Conservation (phyloP, 257 asterid species). For the Ligustrum vulgare region DNA sequence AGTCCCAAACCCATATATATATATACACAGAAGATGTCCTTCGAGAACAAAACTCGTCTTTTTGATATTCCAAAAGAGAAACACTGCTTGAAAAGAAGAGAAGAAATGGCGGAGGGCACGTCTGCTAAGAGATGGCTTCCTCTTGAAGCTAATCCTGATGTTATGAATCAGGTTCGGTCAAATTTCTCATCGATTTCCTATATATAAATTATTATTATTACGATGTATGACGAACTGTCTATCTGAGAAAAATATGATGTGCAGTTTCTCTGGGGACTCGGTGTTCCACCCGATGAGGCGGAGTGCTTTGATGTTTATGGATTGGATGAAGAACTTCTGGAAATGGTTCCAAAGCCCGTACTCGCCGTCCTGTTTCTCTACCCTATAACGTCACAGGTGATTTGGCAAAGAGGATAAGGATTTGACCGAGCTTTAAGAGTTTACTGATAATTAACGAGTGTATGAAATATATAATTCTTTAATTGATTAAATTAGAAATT, state of each 20-base stretch:
- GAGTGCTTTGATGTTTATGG: slow-evolving; percentile 96
- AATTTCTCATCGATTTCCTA: neutral
- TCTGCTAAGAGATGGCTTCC: slow-evolving; percentile 94
- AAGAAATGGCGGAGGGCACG: slow-evolving; percentile 51
- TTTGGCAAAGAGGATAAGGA: neutral
- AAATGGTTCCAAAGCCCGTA: slow-evolving; percentile 94
- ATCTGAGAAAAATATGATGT: slow-evolving; percentile 16
- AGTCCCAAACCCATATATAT: neutral
- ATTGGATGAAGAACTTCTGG: slow-evolving; percentile 86
- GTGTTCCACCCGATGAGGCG: slow-evolving; percentile 66
- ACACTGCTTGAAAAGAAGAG: neutral
- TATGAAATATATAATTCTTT: neutral
- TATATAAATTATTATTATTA: no score
- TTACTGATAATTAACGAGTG: neutral
- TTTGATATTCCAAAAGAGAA: neutral
- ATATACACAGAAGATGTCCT: neutral
- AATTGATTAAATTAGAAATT: neutral
- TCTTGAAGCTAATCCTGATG: slow-evolving; percentile 95
- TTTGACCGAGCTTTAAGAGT: neutral
- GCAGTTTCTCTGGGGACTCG: slow-evolving; percentile 95
- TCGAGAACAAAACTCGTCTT: neutral
- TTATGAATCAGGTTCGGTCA: slow-evolving; percentile 81
- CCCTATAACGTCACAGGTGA: slow-evolving; percentile 76
- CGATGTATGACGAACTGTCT: neutral
- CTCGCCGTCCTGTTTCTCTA: slow-evolving; percentile 85